phyloP scores from a whole-genome alignment of 768 basidiomycete species.

The Xerocomellus dryophilus region DNA sequence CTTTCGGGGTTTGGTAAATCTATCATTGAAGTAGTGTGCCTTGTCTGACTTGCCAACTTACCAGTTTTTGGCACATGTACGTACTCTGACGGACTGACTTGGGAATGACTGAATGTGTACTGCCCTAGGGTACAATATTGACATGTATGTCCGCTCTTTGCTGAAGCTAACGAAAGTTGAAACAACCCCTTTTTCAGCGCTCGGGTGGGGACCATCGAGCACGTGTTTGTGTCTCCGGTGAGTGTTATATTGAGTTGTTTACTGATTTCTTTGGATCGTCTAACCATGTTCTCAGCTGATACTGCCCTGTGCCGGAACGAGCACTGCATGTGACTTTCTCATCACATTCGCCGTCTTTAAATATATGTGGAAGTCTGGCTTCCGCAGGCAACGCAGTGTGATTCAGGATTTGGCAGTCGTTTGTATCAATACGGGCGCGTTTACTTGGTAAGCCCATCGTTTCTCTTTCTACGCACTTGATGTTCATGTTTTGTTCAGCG shows the following conservation, averaged over 20 bases:
- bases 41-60: neutral
- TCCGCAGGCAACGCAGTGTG: constrained; percentile 3
- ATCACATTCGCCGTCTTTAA: constrained; percentile 6
- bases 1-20: neutral
- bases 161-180: neutral
- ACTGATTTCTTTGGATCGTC: neutral
- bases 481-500: neutral
- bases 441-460: constrained; percentile 6
- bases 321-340: neutral
- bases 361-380: constrained; percentile 20
- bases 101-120: neutral
- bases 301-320: neutral
- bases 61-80: constrained; percentile 10
- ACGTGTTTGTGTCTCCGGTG: neutral
- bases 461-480: neutral
- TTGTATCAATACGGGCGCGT: constrained; percentile 11
- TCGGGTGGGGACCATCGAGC: constrained; percentile 1
- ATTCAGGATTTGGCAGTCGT: constrained; percentile 12
- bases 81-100: neutral
- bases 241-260: neutral
- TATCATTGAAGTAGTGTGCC: neutral
- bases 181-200: neutral
- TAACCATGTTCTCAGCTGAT: neutral
- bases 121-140: neutral
- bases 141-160: constrained; percentile 1